phyloP scores from a whole-genome alignment of 2,329 filamentous ascomycete genomes.

The Fusarium buxicola region DNA sequence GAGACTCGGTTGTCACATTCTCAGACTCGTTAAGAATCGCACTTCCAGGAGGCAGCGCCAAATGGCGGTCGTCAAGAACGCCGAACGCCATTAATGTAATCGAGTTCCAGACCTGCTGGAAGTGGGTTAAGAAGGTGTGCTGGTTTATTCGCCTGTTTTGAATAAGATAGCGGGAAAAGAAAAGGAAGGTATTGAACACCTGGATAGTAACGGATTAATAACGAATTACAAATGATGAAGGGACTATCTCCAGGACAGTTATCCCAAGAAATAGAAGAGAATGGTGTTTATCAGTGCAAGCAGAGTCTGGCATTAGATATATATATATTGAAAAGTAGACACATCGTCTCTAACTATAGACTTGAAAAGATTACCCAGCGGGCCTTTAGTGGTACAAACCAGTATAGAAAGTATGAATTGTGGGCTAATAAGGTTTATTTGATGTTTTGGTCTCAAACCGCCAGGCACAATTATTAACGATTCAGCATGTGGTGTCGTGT shows the following conservation, averaged over 20 bases:
- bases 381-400: neutral
- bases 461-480: neutral
- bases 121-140: neutral
- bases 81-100: neutral
- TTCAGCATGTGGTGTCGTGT: constrained; percentile 6
- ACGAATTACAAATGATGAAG: neutral
- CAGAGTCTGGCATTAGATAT: neutral
- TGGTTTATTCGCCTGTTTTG: neutral
- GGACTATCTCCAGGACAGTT: constrained; percentile 4
- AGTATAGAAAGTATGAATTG: neutral
- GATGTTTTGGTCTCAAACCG: constrained; percentile 4
- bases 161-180: neutral
- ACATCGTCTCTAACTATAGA: neutral
- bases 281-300: neutral
- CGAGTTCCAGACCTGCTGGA: constrained; percentile 3
- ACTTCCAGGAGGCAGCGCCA: constrained; percentile 6
- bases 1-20: neutral
- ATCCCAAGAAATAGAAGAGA: constrained; percentile 1
- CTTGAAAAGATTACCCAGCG: constrained; percentile 1
- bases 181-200: neutral
- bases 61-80: constrained; percentile 2
- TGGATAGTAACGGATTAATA: neutral
- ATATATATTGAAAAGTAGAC: neutral
- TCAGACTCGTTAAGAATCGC: constrained; percentile 4
- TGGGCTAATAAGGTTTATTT: neutral